Percentiles rank a stretch among this genome's conserved stretches.
Evolutionary conservation across 208 protist species (phyloP).

Genomic region (Trypanosoma vivax): DNA sequence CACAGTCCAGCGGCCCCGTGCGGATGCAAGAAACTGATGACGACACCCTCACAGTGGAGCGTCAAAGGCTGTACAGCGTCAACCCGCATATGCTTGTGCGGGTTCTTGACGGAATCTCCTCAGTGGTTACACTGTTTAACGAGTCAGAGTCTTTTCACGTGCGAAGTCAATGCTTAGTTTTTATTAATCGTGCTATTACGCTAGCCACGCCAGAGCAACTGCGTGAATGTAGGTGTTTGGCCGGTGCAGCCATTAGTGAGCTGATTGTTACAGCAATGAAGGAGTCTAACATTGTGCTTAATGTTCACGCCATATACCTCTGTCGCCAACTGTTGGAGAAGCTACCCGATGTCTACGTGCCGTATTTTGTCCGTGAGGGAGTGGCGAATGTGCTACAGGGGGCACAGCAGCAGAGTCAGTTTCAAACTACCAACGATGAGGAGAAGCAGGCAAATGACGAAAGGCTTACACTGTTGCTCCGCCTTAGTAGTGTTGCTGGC

Average conservation of each 20-base stretch:
- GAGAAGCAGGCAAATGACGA: background rate
- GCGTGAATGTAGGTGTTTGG: slow-evolving; percentile 13
- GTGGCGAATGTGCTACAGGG: slow-evolving; percentile 47
- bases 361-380: slow-evolving; percentile 81
- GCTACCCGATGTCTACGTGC: slow-evolving; percentile 40
- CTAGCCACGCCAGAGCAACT: slow-evolving; percentile 49
- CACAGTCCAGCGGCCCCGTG: background rate
- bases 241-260: slow-evolving; percentile 36
- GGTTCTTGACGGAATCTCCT: slow-evolving; percentile 50
- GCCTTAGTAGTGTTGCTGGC: slow-evolving; percentile 17
- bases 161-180: slow-evolving; percentile 33
- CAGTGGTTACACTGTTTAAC: slow-evolving; percentile 46
- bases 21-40: background rate
- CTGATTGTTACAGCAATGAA: slow-evolving; percentile 47
- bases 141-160: slow-evolving; percentile 50
- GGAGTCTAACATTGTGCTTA: slow-evolving; percentile 34
- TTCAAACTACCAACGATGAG: background rate
- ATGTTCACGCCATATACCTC: slow-evolving; percentile 52
- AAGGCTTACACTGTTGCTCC: background rate
- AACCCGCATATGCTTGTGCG: slow-evolving; percentile 40
- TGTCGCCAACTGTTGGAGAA: slow-evolving; percentile 62
- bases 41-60: slow-evolving; percentile 9
- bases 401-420: slow-evolving; percentile 22
- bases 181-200: slow-evolving; percentile 55
- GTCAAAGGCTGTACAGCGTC: slow-evolving; percentile 30